phyloP scores from a whole-genome alignment of 306 rosid species.

The Medicago ruthenica region DNA sequence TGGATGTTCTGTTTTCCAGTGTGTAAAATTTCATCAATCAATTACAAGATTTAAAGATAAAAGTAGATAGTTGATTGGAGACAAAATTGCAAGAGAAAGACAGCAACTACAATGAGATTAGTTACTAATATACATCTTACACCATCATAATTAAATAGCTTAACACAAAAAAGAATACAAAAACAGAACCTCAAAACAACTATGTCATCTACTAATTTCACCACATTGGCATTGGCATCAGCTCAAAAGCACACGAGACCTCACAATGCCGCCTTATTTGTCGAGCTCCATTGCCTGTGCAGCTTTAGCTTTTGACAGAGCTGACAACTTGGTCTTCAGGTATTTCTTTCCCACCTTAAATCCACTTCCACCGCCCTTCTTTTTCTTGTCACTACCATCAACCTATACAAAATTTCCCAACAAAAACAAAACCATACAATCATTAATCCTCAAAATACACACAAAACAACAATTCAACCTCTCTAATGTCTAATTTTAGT shows the following conservation, averaged over 20 bases:
- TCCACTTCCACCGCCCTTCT: conserved; percentile 67
- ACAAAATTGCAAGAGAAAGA: conserved; percentile 18
- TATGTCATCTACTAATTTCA: conserved; percentile 32
- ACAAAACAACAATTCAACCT: conserved; percentile 1
- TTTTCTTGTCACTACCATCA: conserved; percentile 68
- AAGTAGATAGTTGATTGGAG: background rate
- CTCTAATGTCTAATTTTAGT: background rate
- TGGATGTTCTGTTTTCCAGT: background rate
- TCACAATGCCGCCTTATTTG: conserved; percentile 60
- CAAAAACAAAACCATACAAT: conserved; percentile 26
- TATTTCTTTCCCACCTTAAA: conserved; percentile 87
- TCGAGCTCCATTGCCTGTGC: conserved; percentile 93
- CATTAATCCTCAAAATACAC: conserved; percentile 5
- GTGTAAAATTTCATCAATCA: conserved; percentile 16
- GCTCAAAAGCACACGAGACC: background rate
- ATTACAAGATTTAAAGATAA: conserved; percentile 19
- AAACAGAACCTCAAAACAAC: conserved; percentile 28
- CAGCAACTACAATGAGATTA: background rate
- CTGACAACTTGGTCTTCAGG: conserved; percentile 80
- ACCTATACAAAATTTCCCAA: conserved; percentile 54
- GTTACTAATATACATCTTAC: conserved; percentile 30
- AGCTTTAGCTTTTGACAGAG: conserved; percentile 80
- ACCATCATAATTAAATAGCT: background rate
- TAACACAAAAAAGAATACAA: too few relatives aligned
- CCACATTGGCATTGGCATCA: background rate